A percentile compares a stretch with the other conserved stretches of the same genome.
phyloP scores from a whole-genome alignment of 2,329 filamentous ascomycete species.

The Microascus cirrosus region DNA sequence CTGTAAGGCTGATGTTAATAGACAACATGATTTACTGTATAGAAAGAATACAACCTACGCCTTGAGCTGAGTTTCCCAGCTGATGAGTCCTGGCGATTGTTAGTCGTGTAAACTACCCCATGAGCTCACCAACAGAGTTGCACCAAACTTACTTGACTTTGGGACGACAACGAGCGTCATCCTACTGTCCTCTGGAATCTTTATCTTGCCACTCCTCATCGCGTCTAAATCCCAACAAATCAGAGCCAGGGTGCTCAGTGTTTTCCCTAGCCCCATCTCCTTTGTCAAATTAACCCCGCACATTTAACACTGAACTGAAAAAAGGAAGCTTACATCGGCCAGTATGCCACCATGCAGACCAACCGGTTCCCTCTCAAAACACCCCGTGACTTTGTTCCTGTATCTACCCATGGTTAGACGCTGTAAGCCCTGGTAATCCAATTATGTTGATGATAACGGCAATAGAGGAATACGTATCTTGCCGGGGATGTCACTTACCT shows the following conservation, averaged over 20 bases:
- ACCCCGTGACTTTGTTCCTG: not conserved
- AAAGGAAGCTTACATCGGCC: slow-evolving; percentile 14
- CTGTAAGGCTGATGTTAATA: not conserved
- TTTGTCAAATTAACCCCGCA: slow-evolving; percentile 3
- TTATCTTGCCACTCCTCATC: slow-evolving; percentile 3
- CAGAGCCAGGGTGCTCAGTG: slow-evolving; percentile 15
- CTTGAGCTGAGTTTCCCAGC: slow-evolving; percentile 11
- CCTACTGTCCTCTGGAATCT: not conserved
- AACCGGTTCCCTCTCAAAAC: slow-evolving; percentile 2
- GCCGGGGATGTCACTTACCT: not conserved
- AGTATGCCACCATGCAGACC: slow-evolving; percentile 16
- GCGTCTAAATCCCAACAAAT: slow-evolving; percentile 14
- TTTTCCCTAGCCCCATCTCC: slow-evolving; percentile 25
- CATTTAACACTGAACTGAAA: too few species aligned
- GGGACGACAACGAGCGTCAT: not conserved
- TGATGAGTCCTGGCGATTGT: slow-evolving; percentile 10
- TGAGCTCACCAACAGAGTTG: not conserved
- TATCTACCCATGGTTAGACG: not conserved
- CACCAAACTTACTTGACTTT: not conserved
- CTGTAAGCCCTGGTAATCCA: not conserved
- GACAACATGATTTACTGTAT: not conserved
- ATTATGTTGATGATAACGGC: not conserved
- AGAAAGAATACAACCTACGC: not conserved
- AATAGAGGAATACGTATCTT: not conserved
- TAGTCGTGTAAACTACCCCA: not conserved